Evolutionary conservation across 495 filamentous ascomycete species (phyloP), one percentile per base, ranked within the genome.

Genomic region (Usnea hakonensis): DNA sequence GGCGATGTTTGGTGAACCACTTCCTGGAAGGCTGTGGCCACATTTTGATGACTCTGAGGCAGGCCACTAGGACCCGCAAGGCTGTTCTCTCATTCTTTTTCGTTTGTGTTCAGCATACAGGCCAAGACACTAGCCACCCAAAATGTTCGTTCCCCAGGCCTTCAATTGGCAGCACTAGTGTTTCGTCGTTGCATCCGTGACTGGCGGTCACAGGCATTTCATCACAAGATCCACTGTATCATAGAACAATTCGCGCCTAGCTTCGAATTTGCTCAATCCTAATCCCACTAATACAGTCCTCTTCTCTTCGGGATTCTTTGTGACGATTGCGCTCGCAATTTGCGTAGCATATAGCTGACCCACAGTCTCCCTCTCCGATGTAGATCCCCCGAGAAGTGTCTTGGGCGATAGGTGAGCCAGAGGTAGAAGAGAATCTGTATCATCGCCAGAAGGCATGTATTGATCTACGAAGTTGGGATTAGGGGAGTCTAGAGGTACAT

Each of bases 261-360:
- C 72, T 46, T 82, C 82, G 13, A 77, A 75, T 37, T 80, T 85
- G 58, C 83, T 80, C 56, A 98, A 72, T 3, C 94, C 94, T 36
- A 97, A 72, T 0, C 92, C 94, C 21, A 97, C 75, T 4, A 97
- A 79, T 14, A 98, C 74, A 55, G 89, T 84, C 58, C 94, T 82
- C 66, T 80, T 85, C 72, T 98, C 94, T 23, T 87, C 78, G 5
- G 89, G 85, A 58, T 89, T 78, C 64, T 84, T 85, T 58, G 83
- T 83, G 37, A 83, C 75, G 62, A 98, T 82, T 16, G 85, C 83
- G 67, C 84, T 93, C 8, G 88, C 94, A 63, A 97, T 89, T 69
- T 96, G 91, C 56, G 88, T 88, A 41, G 90, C 90, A 70, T 90
- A 85, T 6, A 96, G 81, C 75, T 97, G 94, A 32, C 89, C 93